These are phyloP conservation scores for Fusarium ramigenum DNA, from an alignment of 2,329 filamentous ascomycete genomes.

Conservation along the genomic window DNA sequence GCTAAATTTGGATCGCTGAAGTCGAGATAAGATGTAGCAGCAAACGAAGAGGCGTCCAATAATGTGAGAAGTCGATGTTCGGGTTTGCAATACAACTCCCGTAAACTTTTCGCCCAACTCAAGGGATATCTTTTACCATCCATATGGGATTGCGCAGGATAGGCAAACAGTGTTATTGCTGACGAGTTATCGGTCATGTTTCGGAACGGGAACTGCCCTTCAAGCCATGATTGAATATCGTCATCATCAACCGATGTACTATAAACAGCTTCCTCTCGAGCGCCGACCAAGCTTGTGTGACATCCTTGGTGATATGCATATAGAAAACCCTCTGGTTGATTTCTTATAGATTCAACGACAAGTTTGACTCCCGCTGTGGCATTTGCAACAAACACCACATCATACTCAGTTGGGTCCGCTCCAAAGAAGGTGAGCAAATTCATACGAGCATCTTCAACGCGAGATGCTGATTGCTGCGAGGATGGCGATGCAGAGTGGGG, in stretches of 20 bases:
- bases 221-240: constrained; percentile 73
- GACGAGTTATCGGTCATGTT: constrained; percentile 24
- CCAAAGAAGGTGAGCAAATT: constrained; percentile 79
- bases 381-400: constrained; percentile 91
- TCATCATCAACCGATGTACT: constrained; percentile 74
- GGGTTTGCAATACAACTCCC: constrained; percentile 39
- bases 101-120: constrained; percentile 68
- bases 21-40: constrained; percentile 80
- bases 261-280: constrained; percentile 73
- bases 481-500: constrained; percentile 87
- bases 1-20: constrained; percentile 67
- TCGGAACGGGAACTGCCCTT: constrained; percentile 47
- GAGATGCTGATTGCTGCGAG: constrained; percentile 78
- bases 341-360: constrained; percentile 79
- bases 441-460: constrained; percentile 80
- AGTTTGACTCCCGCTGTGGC: constrained; percentile 92
- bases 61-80: constrained; percentile 67
- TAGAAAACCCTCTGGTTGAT: constrained; percentile 74
- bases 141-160: constrained; percentile 93
- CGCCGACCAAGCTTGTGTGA: constrained; percentile 88
- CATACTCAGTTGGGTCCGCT: constrained; percentile 82
- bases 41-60: constrained; percentile 84
- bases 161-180: constrained; percentile 71
- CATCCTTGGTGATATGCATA: constrained; percentile 86
- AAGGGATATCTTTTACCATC: constrained; percentile 80